Base-by-base conservation (phyloP, 169 alveolate species). In the Plasmodium vinckei region DNA sequence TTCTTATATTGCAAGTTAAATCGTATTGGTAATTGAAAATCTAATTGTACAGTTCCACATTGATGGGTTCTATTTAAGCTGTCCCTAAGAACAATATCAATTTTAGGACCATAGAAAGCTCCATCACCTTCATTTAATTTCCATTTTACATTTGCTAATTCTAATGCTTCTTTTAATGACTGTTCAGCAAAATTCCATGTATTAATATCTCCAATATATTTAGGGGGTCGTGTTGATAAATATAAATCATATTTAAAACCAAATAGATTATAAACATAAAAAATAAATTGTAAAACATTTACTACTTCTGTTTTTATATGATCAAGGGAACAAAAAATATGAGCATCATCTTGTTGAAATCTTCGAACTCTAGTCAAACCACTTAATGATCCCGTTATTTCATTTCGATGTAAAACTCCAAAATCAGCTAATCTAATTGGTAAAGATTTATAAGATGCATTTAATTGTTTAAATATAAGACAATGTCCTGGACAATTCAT, bases 401-500 rank as follows among this genome's bases (percentile, higher is more conserved):
- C 99, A 89, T 99, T 98, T 91, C 99, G 96, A 90, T 98, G 99
- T 39, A 99, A 95, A 12, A 98, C 99, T 0, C 99, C 99, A 90
- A 99, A 99, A 87, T 98, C 99, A 6, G 99, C 99, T 91, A 97
- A 93, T 92, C 99, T 97, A 25, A 98, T 61, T 1, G 99, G 99
- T 57, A 98, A 96, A 88, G 99, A 99, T 93, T 98, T 95, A 93
- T 98, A 98, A 12, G 99, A 96, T 39, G 98, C 96, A 33, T 93
- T 92, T 27, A 96, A 79, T 77, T 95, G 98, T 82, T 96, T 97
- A 91, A 97, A 98, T 97, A 98, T 92, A 79, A 94, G 87, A 91
- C 99, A 98, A 92, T 99, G 99, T 3, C 99, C 99, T 1, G 99
- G 99, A 91, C 99, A 99, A 94, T 99, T 99, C 99, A 99, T 99